Conservation (phyloP, 768 basidiomycete species). For the Mycena pura region DNA sequence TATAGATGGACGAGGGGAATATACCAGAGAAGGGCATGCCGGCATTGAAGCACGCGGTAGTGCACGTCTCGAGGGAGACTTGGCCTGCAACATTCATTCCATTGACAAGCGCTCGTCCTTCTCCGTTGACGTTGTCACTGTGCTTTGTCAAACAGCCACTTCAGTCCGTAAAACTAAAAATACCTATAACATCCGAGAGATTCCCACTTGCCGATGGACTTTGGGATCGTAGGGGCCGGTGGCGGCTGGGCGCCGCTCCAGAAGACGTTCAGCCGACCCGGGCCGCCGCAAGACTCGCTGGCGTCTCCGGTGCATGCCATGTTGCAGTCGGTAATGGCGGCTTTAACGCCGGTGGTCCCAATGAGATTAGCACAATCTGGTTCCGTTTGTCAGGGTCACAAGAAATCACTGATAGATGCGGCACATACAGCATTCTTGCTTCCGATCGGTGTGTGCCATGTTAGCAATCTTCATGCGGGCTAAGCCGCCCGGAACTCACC, state of each 20-base stretch:
- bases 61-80: conserved; percentile 64
- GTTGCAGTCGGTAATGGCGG: conserved; percentile 61
- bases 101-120: conserved; percentile 45
- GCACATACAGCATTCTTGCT: conserved; percentile 62
- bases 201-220: conserved; percentile 66
- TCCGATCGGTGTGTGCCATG: too few species aligned
- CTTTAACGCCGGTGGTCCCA: conserved; percentile 50
- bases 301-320: conserved; percentile 66
- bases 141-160: too few species aligned
- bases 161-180: conserved; percentile 38
- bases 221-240: conserved; percentile 56
- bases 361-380: conserved; percentile 71
- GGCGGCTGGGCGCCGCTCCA: conserved; percentile 67
- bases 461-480: too few species aligned
- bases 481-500: conserved; percentile 34
- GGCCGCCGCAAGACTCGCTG: conserved; percentile 66
- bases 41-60: conserved; percentile 63
- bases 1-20: too few species aligned
- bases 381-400: neutral
- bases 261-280: conserved; percentile 65
- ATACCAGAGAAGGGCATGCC: conserved; percentile 37
- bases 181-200: conserved; percentile 79
- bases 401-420: conserved; percentile 1
- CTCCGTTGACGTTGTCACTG: conserved; percentile 53
- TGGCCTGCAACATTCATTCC: conserved; percentile 42